A percentile compares a stretch with the other conserved stretches of the same genome.
Conservation (phyloP, 148 eudicot species). For the Polygonum aviculare region DNA sequence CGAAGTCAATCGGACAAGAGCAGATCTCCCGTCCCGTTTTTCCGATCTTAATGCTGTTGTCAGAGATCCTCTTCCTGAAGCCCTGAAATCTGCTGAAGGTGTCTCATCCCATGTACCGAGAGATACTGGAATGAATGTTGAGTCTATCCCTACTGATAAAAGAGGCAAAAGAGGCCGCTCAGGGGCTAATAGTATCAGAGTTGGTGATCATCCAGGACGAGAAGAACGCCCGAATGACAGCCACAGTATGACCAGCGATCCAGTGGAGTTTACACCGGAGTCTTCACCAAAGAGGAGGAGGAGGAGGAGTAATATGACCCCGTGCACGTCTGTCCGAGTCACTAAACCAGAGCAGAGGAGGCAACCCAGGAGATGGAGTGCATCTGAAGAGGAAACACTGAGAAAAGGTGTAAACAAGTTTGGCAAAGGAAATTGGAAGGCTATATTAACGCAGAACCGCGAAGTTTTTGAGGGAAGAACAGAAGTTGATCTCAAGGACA, state of each 20-base stretch:
- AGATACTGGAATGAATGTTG: not conserved
- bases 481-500: conserved; percentile 77
- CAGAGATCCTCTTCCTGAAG: conserved; percentile 47
- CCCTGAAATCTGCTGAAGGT: conserved; percentile 8
- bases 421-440: conserved; percentile 66
- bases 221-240: not conserved
- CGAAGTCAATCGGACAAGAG: conserved; percentile 25
- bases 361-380: conserved; percentile 42
- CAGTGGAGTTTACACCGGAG: conserved; percentile 13
- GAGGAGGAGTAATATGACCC: conserved; percentile 18
- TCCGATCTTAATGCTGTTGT: conserved; percentile 40
- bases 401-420: conserved; percentile 52
- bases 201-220: not conserved
- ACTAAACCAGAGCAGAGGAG: conserved; percentile 26
- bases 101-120: not conserved
- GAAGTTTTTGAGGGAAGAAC: conserved; percentile 54
- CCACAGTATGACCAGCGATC: conserved; percentile 5
- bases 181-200: not conserved
- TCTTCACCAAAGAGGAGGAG: conserved; percentile 16
- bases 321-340: conserved; percentile 21
- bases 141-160: not conserved
- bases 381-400: conserved; percentile 60
- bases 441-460: conserved; percentile 24
- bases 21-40: conserved; percentile 35
- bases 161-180: not conserved